These are phyloP conservation scores for Aspergillus intermedius DNA, from an alignment of 2,329 filamentous ascomycete species.

Conservation along the genomic window DNA sequence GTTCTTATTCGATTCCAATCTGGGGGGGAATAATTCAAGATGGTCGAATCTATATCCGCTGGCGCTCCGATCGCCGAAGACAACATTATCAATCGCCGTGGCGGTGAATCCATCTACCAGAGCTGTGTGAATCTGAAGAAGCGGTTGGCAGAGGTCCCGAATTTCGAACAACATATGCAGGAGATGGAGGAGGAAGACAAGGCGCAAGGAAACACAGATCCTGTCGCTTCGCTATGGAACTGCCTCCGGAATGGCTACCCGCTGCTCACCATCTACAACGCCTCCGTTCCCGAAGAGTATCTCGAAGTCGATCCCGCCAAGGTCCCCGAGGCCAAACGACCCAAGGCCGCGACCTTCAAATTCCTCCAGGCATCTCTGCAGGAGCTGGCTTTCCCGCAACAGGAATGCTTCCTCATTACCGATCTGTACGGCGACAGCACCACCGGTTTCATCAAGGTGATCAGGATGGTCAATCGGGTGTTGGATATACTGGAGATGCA, in stretches of 20 bases:
- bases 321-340: slow-evolving; percentile 63
- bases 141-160: slow-evolving; percentile 74
- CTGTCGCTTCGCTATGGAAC: slow-evolving; percentile 86
- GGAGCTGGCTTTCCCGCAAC: slow-evolving; percentile 69
- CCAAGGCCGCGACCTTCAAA: slow-evolving; percentile 84
- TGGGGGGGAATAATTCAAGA: slow-evolving; percentile 18
- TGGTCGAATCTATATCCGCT: slow-evolving; percentile 31
- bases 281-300: slow-evolving; percentile 62
- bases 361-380: slow-evolving; percentile 85
- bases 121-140: slow-evolving; percentile 82
- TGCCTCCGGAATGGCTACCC: slow-evolving; percentile 78
- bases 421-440: slow-evolving; percentile 93
- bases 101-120: slow-evolving; percentile 92
- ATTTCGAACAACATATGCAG: slow-evolving; percentile 67
- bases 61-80: slow-evolving; percentile 58
- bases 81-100: slow-evolving; percentile 96
- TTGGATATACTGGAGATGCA: slow-evolving; percentile 77
- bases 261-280: slow-evolving; percentile 83
- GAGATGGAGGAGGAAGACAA: slow-evolving; percentile 65
- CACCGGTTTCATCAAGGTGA: slow-evolving; percentile 95
- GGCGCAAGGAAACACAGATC: slow-evolving; percentile 59
- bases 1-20: slow-evolving; percentile 4
- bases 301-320: slow-evolving; percentile 61
- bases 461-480: slow-evolving; percentile 84
- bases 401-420: slow-evolving; percentile 84